Base-by-base conservation (phyloP, 2,329 filamentous ascomycete genomes). In the Aureobasidium lini region DNA sequence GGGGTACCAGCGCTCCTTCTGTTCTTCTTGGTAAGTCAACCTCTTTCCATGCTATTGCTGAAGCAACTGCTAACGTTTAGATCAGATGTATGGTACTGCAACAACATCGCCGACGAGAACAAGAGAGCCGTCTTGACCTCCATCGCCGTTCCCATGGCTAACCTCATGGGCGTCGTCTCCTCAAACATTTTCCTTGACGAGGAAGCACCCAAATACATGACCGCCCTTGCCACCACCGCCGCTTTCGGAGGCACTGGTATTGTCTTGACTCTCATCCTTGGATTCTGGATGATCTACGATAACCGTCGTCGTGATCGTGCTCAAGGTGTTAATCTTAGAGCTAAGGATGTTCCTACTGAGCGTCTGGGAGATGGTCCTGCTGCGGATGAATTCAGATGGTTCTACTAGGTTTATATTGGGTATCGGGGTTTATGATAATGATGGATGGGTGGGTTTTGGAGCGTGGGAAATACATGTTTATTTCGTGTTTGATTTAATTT, bases 31-130 rank as follows among this genome's bases (percentile, higher is more conserved):
- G 39, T 42, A 42, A 15, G 39, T 42, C n/a, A 7, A 23, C 2
- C 23, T 23, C 23, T 23, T 23, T 3, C 18, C 18, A 23, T 23
- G 18, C 1, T 3, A 23, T 23, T 23, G 23, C 23, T 23, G 23
- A 3, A 23, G 2, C 23, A 23, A 23, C 2, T 3, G 23, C 23
- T 23, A 23, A 23, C 2, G 1, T 23, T 23, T 2, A 23, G 4
- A 23, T 23, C 39, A 42, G 75, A 84, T 64, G 77, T 83, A 60
- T 87, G 85, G 85, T 91, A 90, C 74, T 92, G 89, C 74, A 92
- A 92, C 76, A 93, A 93, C 69, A 82, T 90, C 59, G 87, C 88
- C 1, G 82, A 92, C 66, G 89, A 92, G 71, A 85, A 86, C 60
- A 82, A 84, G 39, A 84, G 88, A 48, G 79, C 90, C 6, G 78